Evolutionary conservation across 1,139 yeast genomes (phyloP), one percentile per base, ranked within the genome.

Genomic region (Hanseniaspora sp.): DNA sequence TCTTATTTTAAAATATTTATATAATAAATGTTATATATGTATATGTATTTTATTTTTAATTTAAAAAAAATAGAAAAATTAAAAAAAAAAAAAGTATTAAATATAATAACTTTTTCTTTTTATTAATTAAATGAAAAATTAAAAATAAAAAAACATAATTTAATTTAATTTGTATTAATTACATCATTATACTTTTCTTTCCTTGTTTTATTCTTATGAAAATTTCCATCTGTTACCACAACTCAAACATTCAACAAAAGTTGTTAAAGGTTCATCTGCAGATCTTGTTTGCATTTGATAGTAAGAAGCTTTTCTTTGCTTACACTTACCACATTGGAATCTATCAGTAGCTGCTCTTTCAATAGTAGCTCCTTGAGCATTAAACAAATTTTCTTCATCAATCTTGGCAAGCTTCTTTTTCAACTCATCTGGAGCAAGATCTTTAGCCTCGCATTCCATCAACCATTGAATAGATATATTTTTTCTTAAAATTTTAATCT

Each of bases 151-250:
- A 12, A 29, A 15, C 15, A 46, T 9, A 29, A 13, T 1, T 38
- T 46, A 8, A 35, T 12, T 46, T 28, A 18, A 13, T 37, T 40
- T 18, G 12, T n/a, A 15, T 41, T 42, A 7, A 30, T 30, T 28
- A 18, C 13, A 7, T 1, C 6, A 6, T 38, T 28, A 12, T 7
- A 12, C 2, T 40, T 30, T 23, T 17, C 15, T 23, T 37, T 37
- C 1, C 28, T 30, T 4, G 4, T 31, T 43, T 31, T 12, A 30
- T 43, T 7, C 30, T 40, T 45, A 83, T 23, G 92, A 83, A 67
- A 90, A 90, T 70, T 92, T 90, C 97, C 97, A 92, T 70, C 97
- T 79, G 67, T 92, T 87, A 61, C 97, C 97, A 74, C 98, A 92
- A 62, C 82, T 86, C 65, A 90, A 96, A 73, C 97, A 92, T 1